phyloP scores from a whole-genome alignment of 2,329 filamentous ascomycete genomes.

The Pseudocercospora eumusae region DNA sequence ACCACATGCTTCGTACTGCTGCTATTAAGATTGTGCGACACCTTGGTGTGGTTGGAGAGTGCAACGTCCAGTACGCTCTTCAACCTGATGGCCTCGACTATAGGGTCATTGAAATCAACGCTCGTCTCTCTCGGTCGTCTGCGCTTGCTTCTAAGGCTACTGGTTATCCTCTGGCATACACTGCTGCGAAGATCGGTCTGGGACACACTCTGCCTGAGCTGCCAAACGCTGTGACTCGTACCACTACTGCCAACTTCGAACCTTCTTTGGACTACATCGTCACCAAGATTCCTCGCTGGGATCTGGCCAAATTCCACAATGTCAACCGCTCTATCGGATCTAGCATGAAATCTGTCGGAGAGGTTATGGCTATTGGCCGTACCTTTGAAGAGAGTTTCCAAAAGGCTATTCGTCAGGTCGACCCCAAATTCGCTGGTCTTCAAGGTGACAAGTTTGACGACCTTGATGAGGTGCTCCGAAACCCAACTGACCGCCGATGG shows the following conservation, averaged over 20 bases:
- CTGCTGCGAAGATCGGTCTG: slow-evolving; percentile 95
- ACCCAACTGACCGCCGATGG: slow-evolving; percentile 96
- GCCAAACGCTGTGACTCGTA: slow-evolving; percentile 97
- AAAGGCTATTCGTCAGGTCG: slow-evolving; percentile 96
- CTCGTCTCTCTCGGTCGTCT: slow-evolving; percentile 94
- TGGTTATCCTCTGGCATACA: slow-evolving; percentile 95
- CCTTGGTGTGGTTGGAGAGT: slow-evolving; percentile 95
- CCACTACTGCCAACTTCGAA: slow-evolving; percentile 98
- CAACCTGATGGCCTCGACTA: slow-evolving; percentile 97
- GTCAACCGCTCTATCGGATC: slow-evolving; percentile 97
- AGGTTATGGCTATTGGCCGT: slow-evolving; percentile 98
- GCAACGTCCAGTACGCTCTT: slow-evolving; percentile 96
- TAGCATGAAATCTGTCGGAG: slow-evolving; percentile 98
- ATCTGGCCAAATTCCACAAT: slow-evolving; percentile 97
- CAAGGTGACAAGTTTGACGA: slow-evolving; percentile 94
- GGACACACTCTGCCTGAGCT: slow-evolving; percentile 94
- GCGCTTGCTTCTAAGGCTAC: slow-evolving; percentile 97
- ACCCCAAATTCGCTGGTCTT: slow-evolving; percentile 88
- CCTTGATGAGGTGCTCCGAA: slow-evolving; percentile 83
- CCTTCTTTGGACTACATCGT: slow-evolving; percentile 97
- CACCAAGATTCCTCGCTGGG: slow-evolving; percentile 98
- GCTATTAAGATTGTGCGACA: slow-evolving; percentile 98
- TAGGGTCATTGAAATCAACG: slow-evolving; percentile 98
- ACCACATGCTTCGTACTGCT: slow-evolving; percentile 97
- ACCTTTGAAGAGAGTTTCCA: slow-evolving; percentile 99